phyloP scores from a whole-genome alignment of 768 basidiomycete species.

The Mycena vulgaris region DNA sequence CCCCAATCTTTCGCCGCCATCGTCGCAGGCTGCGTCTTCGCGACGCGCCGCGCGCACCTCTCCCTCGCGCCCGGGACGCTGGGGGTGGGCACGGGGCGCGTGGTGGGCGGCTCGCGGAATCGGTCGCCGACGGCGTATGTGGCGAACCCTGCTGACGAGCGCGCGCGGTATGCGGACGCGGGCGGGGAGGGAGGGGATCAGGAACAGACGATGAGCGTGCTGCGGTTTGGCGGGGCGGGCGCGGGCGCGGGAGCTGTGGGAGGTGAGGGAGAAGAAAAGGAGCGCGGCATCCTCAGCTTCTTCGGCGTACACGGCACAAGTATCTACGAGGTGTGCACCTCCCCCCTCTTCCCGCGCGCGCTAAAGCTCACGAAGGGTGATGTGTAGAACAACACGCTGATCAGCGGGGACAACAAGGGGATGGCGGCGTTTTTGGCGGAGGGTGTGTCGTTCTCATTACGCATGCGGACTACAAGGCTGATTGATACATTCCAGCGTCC shows the following conservation, averaged over 20 bases:
- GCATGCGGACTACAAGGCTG: too few species aligned
- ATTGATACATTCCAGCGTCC: slow-evolving; percentile 56
- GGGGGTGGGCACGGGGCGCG: slow-evolving; percentile 77
- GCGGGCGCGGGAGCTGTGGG: background rate
- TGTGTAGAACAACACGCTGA: slow-evolving; percentile 81
- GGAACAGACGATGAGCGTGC: slow-evolving; percentile 79
- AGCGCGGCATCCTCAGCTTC: slow-evolving; percentile 78
- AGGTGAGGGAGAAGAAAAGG: too few species aligned
- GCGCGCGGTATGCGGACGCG: slow-evolving; percentile 70
- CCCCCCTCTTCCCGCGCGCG: background rate
- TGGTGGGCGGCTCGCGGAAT: slow-evolving; percentile 80
- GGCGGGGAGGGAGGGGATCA: slow-evolving; percentile 59
- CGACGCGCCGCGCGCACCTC: slow-evolving; percentile 77
- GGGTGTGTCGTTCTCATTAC: slow-evolving; percentile 53
- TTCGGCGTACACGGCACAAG: slow-evolving; percentile 88
- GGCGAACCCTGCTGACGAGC: slow-evolving; percentile 80
- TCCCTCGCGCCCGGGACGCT: slow-evolving; percentile 74
- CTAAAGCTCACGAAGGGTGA: background rate
- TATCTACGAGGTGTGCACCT: slow-evolving; percentile 72
- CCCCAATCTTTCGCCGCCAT: slow-evolving; percentile 81
- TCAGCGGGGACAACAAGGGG: slow-evolving; percentile 88
- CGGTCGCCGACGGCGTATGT: slow-evolving; percentile 83
- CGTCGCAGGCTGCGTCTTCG: slow-evolving; percentile 75
- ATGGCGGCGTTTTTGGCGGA: slow-evolving; percentile 89
- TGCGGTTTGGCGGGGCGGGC: slow-evolving; percentile 60